phyloP scores from a whole-genome alignment of 306 rosid genomes.

The Quercus robur region DNA sequence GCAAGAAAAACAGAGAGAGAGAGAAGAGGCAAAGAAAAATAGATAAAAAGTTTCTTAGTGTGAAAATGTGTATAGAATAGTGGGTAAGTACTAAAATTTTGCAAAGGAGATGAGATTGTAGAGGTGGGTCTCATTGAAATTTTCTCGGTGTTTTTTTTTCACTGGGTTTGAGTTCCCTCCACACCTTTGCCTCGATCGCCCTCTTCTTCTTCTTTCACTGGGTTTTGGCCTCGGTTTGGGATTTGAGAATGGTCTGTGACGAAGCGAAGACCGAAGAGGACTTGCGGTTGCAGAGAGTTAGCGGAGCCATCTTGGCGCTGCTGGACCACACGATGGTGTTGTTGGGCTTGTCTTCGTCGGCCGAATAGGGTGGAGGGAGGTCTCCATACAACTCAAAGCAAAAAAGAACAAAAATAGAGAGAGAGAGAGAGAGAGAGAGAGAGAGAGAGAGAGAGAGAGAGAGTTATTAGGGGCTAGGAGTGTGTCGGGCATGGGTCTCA shows the following conservation, averaged over 20 bases:
- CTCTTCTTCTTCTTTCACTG: too few species aligned
- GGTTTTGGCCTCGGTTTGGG: constrained; percentile 57
- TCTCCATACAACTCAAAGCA: constrained; percentile 74
- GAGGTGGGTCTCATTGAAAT: neutral
- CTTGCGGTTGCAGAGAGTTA: constrained; percentile 60
- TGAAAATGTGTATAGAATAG: neutral
- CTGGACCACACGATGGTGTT: constrained; percentile 81
- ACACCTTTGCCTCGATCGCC: too few species aligned
- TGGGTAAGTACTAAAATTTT: neutral
- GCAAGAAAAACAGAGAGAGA: neutral
- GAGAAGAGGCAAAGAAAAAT: constrained; percentile 3
- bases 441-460: too few species aligned
- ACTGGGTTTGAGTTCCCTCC: too few species aligned
- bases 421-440: too few species aligned
- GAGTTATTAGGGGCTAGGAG: too few species aligned
- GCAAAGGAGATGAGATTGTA: neutral
- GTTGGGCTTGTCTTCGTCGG: constrained; percentile 82
- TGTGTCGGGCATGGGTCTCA: too few species aligned
- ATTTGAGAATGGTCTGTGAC: constrained; percentile 58
- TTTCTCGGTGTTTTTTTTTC: too few species aligned
- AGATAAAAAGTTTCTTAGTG: neutral
- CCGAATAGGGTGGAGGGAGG: constrained; percentile 95
- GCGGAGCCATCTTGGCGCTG: constrained; percentile 95
- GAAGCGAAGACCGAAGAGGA: constrained; percentile 67
- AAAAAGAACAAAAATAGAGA: too few species aligned